Conservation (phyloP, 106 monocot species). For the Allium sativum region DNA sequence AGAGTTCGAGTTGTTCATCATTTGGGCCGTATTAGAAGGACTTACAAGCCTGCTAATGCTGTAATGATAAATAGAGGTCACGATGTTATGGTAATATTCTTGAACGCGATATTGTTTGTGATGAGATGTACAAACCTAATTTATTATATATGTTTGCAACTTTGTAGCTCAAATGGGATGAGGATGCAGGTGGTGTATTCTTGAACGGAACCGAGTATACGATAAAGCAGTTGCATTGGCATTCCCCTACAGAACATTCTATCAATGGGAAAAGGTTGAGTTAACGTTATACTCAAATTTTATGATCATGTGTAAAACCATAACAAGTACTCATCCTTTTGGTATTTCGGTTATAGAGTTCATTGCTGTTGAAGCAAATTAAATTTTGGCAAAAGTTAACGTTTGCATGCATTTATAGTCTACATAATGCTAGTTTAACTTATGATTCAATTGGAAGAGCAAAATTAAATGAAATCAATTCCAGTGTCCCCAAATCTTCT, state of each 20-base stretch:
- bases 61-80: conserved; percentile 50
- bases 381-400: too few species aligned
- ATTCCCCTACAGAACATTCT: conserved; percentile 9
- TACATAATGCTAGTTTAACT: too few species aligned
- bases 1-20: conserved; percentile 12
- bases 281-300: too few species aligned
- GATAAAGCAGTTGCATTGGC: conserved; percentile 9
- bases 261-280: conserved; percentile 8
- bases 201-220: conserved; percentile 9
- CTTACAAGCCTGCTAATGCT: conserved; percentile 34
- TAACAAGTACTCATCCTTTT: too few species aligned
- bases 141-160: conserved; percentile 2
- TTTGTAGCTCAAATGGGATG: conserved; percentile 9
- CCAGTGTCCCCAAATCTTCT: too few species aligned
- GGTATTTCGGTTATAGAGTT: too few species aligned
- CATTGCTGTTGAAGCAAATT: too few species aligned
- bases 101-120: background rate
- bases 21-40: conserved; percentile 10
- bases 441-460: too few species aligned
- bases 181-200: conserved; percentile 2
- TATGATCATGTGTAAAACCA: too few species aligned
- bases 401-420: too few species aligned
- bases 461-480: too few species aligned
- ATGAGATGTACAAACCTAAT: background rate
- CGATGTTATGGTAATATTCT: conserved; percentile 45